Evolutionary conservation across 805 yeast genomes (phyloP).

Genomic region (Cyberlindnera xishuangbannaensis): DNA sequence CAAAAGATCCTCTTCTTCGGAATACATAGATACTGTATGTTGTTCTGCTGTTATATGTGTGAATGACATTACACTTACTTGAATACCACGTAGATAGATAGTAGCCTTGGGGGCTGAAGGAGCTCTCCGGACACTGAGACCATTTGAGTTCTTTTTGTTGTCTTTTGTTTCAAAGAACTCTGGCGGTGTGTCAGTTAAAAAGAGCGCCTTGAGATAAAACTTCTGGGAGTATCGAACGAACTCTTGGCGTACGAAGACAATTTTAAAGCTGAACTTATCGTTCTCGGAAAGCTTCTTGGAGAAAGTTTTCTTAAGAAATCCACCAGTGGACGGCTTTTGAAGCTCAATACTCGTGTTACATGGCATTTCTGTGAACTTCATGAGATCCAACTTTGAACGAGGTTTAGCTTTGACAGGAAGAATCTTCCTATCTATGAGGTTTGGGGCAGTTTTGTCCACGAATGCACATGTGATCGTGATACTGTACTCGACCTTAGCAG

Average conservation of each 20-base stretch:
- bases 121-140: conserved; percentile 4
- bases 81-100: conserved; percentile 4
- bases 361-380: conserved; percentile 3
- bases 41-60: conserved; percentile 1
- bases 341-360: conserved; percentile 1
- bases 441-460: not conserved
- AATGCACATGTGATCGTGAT: not conserved
- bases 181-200: conserved; percentile 7
- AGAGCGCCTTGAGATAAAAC: conserved; percentile 5
- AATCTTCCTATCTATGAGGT: not conserved
- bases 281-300: conserved; percentile 1
- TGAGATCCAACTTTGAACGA: conserved; percentile 1
- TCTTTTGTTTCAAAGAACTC: conserved; percentile 1
- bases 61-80: conserved; percentile 1
- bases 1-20: not conserved
- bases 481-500: not conserved
- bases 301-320: conserved; percentile 4
- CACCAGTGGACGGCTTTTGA: not conserved
- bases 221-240: conserved; percentile 4
- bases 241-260: conserved; percentile 5
- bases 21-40: conserved; percentile 1
- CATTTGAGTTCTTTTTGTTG: not conserved
- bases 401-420: not conserved
- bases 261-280: conserved; percentile 1
- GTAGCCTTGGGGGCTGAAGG: not conserved